Percentiles rank a stretch among this genome's conserved stretches.
These are phyloP conservation scores for Penicillium fuscoglaucum DNA, from an alignment of 2,329 filamentous ascomycete genomes.

Conservation along the genomic window DNA sequence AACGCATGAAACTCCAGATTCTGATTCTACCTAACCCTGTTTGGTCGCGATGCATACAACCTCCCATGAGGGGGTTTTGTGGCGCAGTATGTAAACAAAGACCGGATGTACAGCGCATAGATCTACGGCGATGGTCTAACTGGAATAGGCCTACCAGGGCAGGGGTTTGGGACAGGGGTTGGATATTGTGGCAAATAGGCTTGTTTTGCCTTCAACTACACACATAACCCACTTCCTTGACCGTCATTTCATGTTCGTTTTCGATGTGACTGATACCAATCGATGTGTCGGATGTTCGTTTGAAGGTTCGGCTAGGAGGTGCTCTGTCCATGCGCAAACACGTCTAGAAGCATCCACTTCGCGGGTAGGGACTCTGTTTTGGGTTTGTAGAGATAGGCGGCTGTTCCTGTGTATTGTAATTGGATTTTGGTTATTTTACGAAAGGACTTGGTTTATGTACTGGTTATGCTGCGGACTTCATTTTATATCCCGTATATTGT, in stretches of 20 bases:
- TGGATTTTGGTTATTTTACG: background rate
- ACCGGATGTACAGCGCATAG: background rate
- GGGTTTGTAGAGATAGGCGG: background rate
- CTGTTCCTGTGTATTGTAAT: background rate
- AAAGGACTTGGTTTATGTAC: background rate
- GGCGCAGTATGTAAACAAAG: constrained; percentile 6
- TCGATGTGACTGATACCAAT: background rate
- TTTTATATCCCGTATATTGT: background rate
- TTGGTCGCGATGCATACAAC: background rate
- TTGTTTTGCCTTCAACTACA: background rate
- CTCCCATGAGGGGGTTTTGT: background rate
- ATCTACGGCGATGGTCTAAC: background rate
- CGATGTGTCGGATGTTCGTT: background rate
- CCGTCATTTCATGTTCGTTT: background rate
- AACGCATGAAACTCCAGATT: background rate
- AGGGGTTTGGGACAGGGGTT: background rate
- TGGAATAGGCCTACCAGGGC: background rate
- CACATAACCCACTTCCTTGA: background rate
- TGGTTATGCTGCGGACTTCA: background rate
- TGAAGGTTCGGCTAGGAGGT: background rate
- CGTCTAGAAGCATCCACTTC: background rate
- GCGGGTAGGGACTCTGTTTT: background rate
- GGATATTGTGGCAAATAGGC: background rate
- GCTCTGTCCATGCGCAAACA: background rate
- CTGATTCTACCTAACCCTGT: background rate